Base-by-base conservation (phyloP, 768 basidiomycete species). In the Leccinum obscurum region DNA sequence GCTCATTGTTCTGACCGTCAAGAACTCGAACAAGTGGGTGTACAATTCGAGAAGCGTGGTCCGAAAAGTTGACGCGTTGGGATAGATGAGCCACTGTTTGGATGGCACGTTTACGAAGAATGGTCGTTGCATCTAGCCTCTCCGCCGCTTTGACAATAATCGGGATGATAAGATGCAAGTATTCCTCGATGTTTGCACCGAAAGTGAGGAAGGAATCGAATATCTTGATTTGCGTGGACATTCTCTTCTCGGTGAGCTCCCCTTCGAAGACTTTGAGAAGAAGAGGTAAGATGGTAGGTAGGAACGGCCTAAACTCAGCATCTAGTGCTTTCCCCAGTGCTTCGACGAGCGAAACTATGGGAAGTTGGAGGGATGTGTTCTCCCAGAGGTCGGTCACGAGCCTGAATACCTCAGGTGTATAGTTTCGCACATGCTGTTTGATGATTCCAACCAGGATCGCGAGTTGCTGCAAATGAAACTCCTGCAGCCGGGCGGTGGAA, bases 141-240 rank as follows among this genome's bases (percentile, higher is more conserved):
- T 98, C 97, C 64, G 94, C 95, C 6, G 93, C 87, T 71, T 86
- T 89, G 58, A 98, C 89, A 61, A 98, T 93, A 64, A 95, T 88
- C 0, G 97, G 97, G 54, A 99, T 90, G 62, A 98, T 90, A 41
- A 99, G 87, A 74, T 98, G 96, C 15, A 98, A 81, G 74, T 98
- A 98, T 72, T 99, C 97, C 72, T 99, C 97, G 61, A 98, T 90
- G 72, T 95, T 98, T 3, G 92, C 83, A 5, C 97, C 97, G 68
- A 99, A 98, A 0, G 95, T 93, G 66, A 93, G 82, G 72, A 98
- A 92, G 0, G 96, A 94, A 68, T 95, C 92, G 58, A 98, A 92
- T 59, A 98, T 89, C 70, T 95, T 93, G 70, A 92, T 89, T 64
- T 94, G 92, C 0, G 89, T 90, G 55, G 77, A 77, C 66, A 86